Evolutionary conservation across 1,284 basidiomycete genomes (phyloP), one percentile per base, ranked within the genome.

Genomic region (Apiotrichum domesticum): DNA sequence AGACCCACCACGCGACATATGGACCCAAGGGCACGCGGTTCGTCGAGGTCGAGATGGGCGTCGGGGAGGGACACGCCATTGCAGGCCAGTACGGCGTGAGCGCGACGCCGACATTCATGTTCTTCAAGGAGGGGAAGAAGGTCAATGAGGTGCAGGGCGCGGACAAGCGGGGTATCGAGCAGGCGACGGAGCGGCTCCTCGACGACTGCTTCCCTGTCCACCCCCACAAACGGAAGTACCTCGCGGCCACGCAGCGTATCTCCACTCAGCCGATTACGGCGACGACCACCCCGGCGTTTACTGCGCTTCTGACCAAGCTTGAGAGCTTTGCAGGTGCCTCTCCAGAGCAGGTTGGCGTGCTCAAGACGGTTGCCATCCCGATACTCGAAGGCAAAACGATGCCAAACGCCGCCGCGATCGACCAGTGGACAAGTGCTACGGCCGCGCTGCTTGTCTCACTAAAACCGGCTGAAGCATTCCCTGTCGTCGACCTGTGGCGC

Each of bases 71-170:
- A 0, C 69, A 78, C 7, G 76, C 77, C 48, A 75, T 91, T 33
- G 88, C 87, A 0, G 68, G 77, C 0, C 79, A 86, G 66, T 87
- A 83, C 76, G 79, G 82, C 3, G 83, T 95, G 1, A 73, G 81
- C n/a, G 89, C 81, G 0, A 93, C 88, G 1, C 90, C 91, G 3
- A 92, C 90, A 4, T 93, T 92, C 71, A 78, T 87, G 52, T 90
- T 89, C 77, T 93, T 90, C 78, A 71, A 85, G 63, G 80, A 88
- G 59, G 87, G 87, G 1, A 80, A 83, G 62, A 88, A 89, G 82
- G 87, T 86, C 8, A 78, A 85, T 50, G 88, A 91, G 70, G 61
- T 94, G 63, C 85, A 84, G 65, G 90, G 90, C 0, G 87, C 84
- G 1, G 63, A 61, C 51, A 74, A 74, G 57, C 58, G 63, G 33